Evolutionary conservation across 2,329 filamentous ascomycete species (phyloP), one percentile per base, ranked within the genome.

Genomic region (Fusarium concolor): DNA sequence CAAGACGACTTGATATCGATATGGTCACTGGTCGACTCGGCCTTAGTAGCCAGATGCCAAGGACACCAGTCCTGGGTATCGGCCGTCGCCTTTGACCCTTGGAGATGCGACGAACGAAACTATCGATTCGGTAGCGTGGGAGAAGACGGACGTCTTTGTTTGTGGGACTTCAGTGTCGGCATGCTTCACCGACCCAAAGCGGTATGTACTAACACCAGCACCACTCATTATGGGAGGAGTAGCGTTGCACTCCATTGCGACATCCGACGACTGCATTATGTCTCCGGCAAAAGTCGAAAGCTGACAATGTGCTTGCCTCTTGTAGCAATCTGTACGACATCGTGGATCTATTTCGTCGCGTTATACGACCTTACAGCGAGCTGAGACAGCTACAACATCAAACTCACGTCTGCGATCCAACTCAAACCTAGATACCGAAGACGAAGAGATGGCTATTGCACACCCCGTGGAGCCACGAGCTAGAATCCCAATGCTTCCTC

Each of bases 131-230:
- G 96, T 29, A 97, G 93, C 74, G 95, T 99, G 1, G 96, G 95
- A 15, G 95, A 98, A 76, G 96, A 99, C 77, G 93, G 94, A 73
- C 87, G 94, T 58, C 83, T 99, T 18, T 88, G 97, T 61, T 83
- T 99, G 14, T 99, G 96, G 96, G 96, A 99, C 81, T 99, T 99
- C 77, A 97, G 91, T 70, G 93, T 97, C 41, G 94, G 94, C 72
- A 98, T 98, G 95, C 85, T 99, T 73, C 92, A 96, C 79, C 87
- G 94, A 62, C 95, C 96, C 20, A 95, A 95, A 80, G 90, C 88
- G 71, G 92, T 94, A 82, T 75, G 91, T 86, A 15, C 26, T 33
- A 52, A 50, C 22, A 37, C 28, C 37, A 35, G 4, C 26, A 26
- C 44, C 18, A 29, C 43, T 12, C 14, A 22, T 33, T 42, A 20